Conservation (phyloP, 2,329 filamentous ascomycete genomes). For the Trichoderma guizhouense region DNA sequence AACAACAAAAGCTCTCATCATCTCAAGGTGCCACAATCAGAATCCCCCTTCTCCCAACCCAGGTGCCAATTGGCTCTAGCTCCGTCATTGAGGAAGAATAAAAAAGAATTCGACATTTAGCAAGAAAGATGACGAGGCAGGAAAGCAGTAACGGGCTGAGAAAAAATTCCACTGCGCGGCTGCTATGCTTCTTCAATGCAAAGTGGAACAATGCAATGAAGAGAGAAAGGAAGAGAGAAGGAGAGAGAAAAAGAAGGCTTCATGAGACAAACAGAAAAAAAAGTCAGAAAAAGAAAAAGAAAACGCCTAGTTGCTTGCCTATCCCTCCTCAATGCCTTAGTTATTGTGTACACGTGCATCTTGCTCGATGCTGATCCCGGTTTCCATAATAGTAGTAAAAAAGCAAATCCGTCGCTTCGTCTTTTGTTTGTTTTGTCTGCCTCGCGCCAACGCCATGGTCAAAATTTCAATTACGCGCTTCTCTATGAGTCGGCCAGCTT, state of each 20-base stretch:
- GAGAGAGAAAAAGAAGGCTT: constrained; percentile 20
- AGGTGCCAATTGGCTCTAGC: not conserved
- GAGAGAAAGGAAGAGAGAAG: constrained; percentile 22
- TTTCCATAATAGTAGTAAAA: constrained; percentile 11
- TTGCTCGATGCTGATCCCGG: constrained; percentile 12
- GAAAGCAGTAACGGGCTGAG: not conserved
- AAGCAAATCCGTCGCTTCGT: constrained; percentile 14
- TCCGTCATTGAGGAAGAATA: not conserved
- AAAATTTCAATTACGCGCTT: constrained; percentile 16
- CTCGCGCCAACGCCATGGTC: constrained; percentile 20
- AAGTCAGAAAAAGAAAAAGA: constrained; percentile 12
- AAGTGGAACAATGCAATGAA: not conserved
- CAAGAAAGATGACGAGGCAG: not conserved
- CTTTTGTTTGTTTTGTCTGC: constrained; percentile 19
- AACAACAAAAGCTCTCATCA: not conserved
- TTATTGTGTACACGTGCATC: constrained; percentile 18
- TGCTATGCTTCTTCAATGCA: constrained; percentile 1
- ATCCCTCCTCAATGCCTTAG: constrained; percentile 14
- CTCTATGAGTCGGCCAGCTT: constrained; percentile 53
- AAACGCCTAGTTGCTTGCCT: constrained; percentile 16
- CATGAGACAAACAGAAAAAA: not conserved
- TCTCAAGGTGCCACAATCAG: not conserved
- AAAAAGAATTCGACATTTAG: not conserved
- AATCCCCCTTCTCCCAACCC: not conserved
- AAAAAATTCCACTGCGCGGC: not conserved